Base-by-base conservation (phyloP, 2,329 filamentous ascomycete species). In the Pyricularia sp. region DNA sequence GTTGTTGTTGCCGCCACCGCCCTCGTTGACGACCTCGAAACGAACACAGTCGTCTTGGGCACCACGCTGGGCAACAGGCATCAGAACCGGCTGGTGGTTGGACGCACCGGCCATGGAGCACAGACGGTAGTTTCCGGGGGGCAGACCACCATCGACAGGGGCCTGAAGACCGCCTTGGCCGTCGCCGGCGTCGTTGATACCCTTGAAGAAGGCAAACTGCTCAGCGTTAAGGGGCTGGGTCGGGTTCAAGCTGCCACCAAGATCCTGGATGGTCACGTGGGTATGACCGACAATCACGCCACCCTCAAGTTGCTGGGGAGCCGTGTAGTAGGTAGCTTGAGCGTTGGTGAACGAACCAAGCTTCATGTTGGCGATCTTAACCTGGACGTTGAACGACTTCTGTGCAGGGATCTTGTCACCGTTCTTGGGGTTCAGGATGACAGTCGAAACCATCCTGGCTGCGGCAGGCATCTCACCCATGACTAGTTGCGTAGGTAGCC, bases 41-140 rank as follows among this genome's bases (percentile, higher is more conserved):
- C 86, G 86, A 67, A 83, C 79, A 75, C 88, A 90, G 75, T 90
- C 88, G 73, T 90, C 88, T 76, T 90, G 87, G 64, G 85, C 81
- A 77, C 88, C 88, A 77, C 88, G 85, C 79, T 90, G 88, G 69
- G 88, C 88, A 68, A 90, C 84, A 67, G 87, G 86, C 87, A 89
- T 89, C 68, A 88, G 75, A 11, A 89, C 86, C 69, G 86, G 86
- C 79, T 90, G 87, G 75, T 90, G 88, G 81, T 90, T 90, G 72
- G 86, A 80, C n/a, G 88, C 79, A 70, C 83, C 79, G 31, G 83
- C 82, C 85, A 90, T 88, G 73, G 84, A 86, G 82, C 88, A 90
- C 71, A 88, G 78, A 73, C 88, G 86, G 79, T 90, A 90, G 79
- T 85, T 87, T 50, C 88, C 87, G 3, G 82, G 80, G 3, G 86